Percentiles rank a stretch among this genome's conserved stretches.
Conservation (phyloP, 2,329 filamentous ascomycete species). For the Aspergillus calidoustus region DNA sequence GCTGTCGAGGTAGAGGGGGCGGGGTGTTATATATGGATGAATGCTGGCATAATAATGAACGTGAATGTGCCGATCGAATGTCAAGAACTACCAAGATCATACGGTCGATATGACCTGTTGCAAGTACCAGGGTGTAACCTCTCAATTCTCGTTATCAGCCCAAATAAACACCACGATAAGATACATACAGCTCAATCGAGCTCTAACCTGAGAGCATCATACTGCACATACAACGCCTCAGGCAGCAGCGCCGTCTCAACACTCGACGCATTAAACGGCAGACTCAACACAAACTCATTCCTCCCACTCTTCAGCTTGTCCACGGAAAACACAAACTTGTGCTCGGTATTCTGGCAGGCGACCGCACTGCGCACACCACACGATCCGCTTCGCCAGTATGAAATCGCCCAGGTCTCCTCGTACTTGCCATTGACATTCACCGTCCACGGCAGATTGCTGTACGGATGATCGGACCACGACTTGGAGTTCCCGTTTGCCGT, state of each 20-base stretch:
- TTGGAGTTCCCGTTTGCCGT: conserved; percentile 67
- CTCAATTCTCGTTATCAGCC: too few species aligned
- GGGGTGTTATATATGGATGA: too few species aligned
- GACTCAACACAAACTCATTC: conserved; percentile 61
- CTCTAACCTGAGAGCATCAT: conserved; percentile 67
- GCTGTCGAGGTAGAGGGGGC: too few species aligned
- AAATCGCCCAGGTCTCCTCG: conserved; percentile 38
- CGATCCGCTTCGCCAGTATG: conserved; percentile 59
- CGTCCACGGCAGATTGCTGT: conserved; percentile 56
- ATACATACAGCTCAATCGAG: conserved; percentile 32
- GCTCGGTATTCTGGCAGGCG: conserved; percentile 66
- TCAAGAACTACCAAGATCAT: too few species aligned
- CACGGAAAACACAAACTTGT: conserved; percentile 61
- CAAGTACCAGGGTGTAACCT: too few species aligned
- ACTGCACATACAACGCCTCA: conserved; percentile 64
- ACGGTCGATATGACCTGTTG: too few species aligned
- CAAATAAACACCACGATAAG: too few species aligned
- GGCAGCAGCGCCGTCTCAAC: conserved; percentile 63
- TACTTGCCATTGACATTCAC: conserved; percentile 54
- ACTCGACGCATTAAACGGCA: conserved; percentile 64
- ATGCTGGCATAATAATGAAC: too few species aligned
- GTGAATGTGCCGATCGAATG: too few species aligned
- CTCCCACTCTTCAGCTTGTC: conserved; percentile 53
- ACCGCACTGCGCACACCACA: conserved; percentile 65
- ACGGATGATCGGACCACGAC: conserved; percentile 56